Percentiles rank a stretch among this genome's conserved stretches.
Evolutionary conservation across 345 rosid species (phyloP).

Genomic region (Sapria himalayana): DNA sequence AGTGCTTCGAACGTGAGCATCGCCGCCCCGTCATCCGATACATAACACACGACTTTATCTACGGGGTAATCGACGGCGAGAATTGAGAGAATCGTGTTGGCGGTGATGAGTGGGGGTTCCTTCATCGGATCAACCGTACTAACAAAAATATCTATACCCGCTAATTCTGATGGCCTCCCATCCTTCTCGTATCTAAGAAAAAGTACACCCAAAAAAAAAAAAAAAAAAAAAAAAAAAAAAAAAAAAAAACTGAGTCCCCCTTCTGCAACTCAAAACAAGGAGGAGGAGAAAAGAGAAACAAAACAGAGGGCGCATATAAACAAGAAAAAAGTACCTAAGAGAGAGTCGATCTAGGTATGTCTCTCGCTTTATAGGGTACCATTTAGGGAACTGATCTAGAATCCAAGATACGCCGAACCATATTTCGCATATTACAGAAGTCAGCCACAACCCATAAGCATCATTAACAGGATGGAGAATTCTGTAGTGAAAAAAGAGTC

Average conservation of each 20-base stretch:
- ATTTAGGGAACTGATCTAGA: conserved; percentile 95
- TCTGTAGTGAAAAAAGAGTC: conserved; percentile 83
- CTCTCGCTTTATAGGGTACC: conserved; percentile 79
- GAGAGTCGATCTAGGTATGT: conserved; percentile 91
- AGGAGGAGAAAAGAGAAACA: not conserved
- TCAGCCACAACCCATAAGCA: conserved; percentile 90
- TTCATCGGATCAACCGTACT: conserved; percentile 98
- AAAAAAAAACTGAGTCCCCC: too few relatives aligned
- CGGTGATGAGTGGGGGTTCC: conserved; percentile 96
- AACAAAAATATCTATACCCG: conserved; percentile 61
- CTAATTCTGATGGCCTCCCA: conserved; percentile 79
- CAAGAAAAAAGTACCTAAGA: conserved; percentile 35
- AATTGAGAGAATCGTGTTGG: conserved; percentile 90
- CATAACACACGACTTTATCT: conserved; percentile 87
- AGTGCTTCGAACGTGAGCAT: conserved; percentile 99
- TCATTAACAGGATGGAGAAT: conserved; percentile 74
- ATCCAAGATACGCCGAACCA: conserved; percentile 99
- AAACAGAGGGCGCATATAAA: not conserved
- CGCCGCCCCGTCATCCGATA: conserved; percentile 98
- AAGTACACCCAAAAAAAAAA: conserved; percentile 3
- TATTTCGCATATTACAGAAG: conserved; percentile 89
- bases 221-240: too few relatives aligned
- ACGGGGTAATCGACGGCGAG: conserved; percentile 96
- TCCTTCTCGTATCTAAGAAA: conserved; percentile 86
- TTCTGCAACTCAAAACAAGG: not conserved